Evolutionary conservation across 306 rosid genomes (phyloP), one percentile per base, ranked within the genome.

Genomic region (Lathyrus sativus): DNA sequence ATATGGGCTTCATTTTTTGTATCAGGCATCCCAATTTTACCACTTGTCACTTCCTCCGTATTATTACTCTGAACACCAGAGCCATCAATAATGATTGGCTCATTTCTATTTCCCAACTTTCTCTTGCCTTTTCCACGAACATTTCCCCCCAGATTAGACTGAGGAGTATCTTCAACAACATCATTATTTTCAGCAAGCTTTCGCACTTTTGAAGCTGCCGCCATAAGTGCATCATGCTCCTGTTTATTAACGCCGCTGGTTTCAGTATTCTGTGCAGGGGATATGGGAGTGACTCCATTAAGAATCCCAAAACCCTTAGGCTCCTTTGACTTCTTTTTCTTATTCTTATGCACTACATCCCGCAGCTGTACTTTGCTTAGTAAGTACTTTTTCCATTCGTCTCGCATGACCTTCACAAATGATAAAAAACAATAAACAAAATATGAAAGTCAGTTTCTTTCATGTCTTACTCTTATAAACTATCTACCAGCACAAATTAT

Each of bases 291-390:
- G 71, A 88, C 90, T 60, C 98, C 98, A 79, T 93, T 85, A 69
- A 93, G 98, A 82, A 93, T 76, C 74, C 98, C 98, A 86, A 90
- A 93, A 77, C 97, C 98, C 81, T 93, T 90, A 68, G 93, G 89
- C 67, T 86, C 82, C 80, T 85, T 90, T 14, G 87, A 83, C 82
- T 93, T 93, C 82, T 90, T 93, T 78, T 88, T 93, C 76, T 77
- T 84, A 13, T 76, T 93, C 77, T 77, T 84, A 11, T 76, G 79
- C 62, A 82, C 80, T 46, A 88, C 65, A 43, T 88, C 96, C 68
- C 91, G 89, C 63, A 93, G 79, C 79, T 90, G 87, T 62, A 87
- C 89, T 84, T 93, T 93, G 79, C 85, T 86, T 55, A 90, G 85
- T 84, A 93, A 85, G 88, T 93, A 93, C 51, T 93, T 90, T 74